A percentile compares a stretch with the other conserved stretches of the same genome.
These are phyloP conservation scores for Sphaerobolus stellatus DNA, from an alignment of 1,284 basidiomycete genomes.

Conservation along the genomic window DNA sequence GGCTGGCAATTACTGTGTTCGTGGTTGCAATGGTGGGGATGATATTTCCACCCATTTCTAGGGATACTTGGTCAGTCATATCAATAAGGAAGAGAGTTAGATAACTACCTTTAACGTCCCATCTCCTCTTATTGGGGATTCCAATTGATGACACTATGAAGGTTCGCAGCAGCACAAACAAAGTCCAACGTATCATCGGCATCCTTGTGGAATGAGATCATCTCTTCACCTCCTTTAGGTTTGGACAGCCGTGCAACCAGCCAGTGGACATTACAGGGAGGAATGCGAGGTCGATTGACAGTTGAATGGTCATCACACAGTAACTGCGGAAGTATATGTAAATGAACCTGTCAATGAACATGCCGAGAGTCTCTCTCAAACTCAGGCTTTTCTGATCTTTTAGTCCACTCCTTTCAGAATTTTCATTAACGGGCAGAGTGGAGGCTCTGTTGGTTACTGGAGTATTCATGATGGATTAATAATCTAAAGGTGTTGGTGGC, in stretches of 20 bases:
- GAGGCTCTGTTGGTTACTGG: neutral
- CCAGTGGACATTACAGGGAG: conserved; percentile 60
- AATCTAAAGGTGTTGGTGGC: conserved; percentile 83
- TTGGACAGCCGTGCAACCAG: conserved; percentile 65
- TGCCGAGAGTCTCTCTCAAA: conserved; percentile 74
- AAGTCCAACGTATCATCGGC: conserved; percentile 97
- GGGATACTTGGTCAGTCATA: neutral
- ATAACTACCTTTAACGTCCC: conserved; percentile 87
- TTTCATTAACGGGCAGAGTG: conserved; percentile 19
- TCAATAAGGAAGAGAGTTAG: neutral
- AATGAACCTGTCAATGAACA: conserved; percentile 79
- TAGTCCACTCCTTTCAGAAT: conserved; percentile 40
- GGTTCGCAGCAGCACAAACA: conserved; percentile 91
- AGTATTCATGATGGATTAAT: conserved; percentile 56
- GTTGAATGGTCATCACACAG: conserved; percentile 8
- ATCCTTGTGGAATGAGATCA: conserved; percentile 95
- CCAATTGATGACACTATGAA: conserved; percentile 89
- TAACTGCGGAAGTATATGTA: neutral
- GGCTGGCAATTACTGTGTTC: conserved; percentile 94
- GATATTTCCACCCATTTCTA: conserved; percentile 99
- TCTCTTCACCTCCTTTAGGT: conserved; percentile 64
- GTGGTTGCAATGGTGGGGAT: conserved; percentile 99
- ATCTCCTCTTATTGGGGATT: conserved; percentile 87
- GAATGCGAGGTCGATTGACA: too few relatives aligned
- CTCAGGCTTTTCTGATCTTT: conserved; percentile 80